Base-by-base conservation (phyloP, 306 rosid genomes). In the Prunus fruticosa region DNA sequence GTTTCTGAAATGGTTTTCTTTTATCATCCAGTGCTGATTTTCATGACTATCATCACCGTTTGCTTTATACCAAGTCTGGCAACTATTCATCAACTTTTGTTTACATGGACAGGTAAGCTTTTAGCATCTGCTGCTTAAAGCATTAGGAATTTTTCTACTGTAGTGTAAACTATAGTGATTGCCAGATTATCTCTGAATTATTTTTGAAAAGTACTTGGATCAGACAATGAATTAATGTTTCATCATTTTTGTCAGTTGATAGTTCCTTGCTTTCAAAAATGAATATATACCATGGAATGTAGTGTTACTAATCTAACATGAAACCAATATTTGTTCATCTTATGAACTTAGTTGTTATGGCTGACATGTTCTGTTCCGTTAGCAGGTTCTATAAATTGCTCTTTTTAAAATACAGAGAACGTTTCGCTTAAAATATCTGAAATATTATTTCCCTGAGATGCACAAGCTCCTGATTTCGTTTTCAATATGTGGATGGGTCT, bases 31-130 rank as follows among this genome's bases (percentile, higher is more conserved):
- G 98, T 32, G 89, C 98, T 75, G 97, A 94, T 86, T 94, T 94
- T 82, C 98, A 94, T 15, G 98, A 94, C 88, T 94, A 94, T 79
- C 98, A 94, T 79, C 98, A 94, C 79, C 98, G 97, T n/a, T 82
- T 91, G 81, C 87, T 94, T 45, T 94, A 89, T 77, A 94, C 98
- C 53, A 91, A 94, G 79, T 94, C 98, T n/a, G 98, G 98, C 58
- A 94, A 94, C 86, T 94, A 94, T 85, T 90, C 98, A 4, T 94
- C 98, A 34, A 94, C 98, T 54, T 94, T 94, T 76, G 84, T 92
- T 61, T 91, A 94, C 96, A 91, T 91, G 98, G 95, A 94, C 85
- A 63, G 95, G 98, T 89, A 80, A 72, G 84, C 66, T 79, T 67
- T 71, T 64, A 64, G 41, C 50, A 58, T 67, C 43, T 54, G 43